phyloP scores from a whole-genome alignment of 495 filamentous ascomycete species.

The Aspergillus affinis region DNA sequence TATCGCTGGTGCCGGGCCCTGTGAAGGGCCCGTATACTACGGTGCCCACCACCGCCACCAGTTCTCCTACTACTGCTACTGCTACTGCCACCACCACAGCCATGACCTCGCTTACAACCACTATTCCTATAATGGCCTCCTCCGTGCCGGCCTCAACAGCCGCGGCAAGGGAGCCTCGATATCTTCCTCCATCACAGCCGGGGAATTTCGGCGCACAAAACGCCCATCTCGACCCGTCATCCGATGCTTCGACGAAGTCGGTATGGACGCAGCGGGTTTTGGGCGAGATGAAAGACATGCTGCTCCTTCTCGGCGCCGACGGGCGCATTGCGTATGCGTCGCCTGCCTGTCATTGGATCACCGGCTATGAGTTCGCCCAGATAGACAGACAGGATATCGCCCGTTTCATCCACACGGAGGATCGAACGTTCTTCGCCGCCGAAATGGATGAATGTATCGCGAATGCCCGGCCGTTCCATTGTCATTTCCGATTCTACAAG shows the following conservation, averaged over 20 bases:
- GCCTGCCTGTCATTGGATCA: slow-evolving; percentile 73
- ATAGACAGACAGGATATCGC: slow-evolving; percentile 71
- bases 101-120: slow-evolving; percentile 2
- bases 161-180: background rate
- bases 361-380: slow-evolving; percentile 69
- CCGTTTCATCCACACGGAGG: slow-evolving; percentile 85
- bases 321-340: slow-evolving; percentile 83
- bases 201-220: background rate
- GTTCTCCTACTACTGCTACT: background rate
- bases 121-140: background rate
- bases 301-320: slow-evolving; percentile 82
- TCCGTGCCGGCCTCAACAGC: background rate
- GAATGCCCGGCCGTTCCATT: slow-evolving; percentile 71
- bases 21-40: background rate
- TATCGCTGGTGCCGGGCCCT: background rate
- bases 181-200: background rate
- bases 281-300: slow-evolving; percentile 84
- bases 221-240: slow-evolving; percentile 40
- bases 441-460: slow-evolving; percentile 93
- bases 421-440: slow-evolving; percentile 77
- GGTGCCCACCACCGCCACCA: background rate
- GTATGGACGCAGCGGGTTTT: slow-evolving; percentile 90
- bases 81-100: slow-evolving; percentile 9
- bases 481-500: slow-evolving; percentile 88
- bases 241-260: slow-evolving; percentile 78